Evolutionary conservation across 2,329 filamentous ascomycete species (phyloP).

Genomic region (Teratosphaeria zuluensis): DNA sequence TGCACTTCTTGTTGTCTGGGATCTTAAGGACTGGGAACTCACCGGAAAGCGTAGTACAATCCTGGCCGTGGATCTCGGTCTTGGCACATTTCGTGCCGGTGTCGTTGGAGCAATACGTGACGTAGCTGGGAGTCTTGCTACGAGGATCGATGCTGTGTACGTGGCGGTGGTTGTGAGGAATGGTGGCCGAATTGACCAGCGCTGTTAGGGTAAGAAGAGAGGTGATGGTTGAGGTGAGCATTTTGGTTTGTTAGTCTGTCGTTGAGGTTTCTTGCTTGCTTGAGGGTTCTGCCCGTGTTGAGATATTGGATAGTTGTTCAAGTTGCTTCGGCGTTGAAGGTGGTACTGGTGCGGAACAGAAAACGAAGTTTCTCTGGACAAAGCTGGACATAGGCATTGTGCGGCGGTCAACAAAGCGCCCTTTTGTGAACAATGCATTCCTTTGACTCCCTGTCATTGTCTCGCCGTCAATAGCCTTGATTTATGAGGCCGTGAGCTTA

Average conservation of each 20-base stretch:
- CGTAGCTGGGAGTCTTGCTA: not conserved
- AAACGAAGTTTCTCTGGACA: not conserved
- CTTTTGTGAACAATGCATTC: not conserved
- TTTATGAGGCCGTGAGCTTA: no score
- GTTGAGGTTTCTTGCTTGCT: no score
- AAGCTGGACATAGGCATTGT: not conserved
- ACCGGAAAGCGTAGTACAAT: not conserved
- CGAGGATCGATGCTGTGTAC: not conserved
- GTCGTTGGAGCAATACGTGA: not conserved
- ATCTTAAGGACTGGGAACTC: not conserved
- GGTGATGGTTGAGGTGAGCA: not conserved
- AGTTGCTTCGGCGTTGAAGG: not conserved
- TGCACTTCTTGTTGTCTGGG: not conserved
- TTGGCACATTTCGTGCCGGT: not conserved
- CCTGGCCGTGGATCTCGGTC: not conserved
- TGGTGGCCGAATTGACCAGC: not conserved
- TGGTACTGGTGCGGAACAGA: not conserved
- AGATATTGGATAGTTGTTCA: no score
- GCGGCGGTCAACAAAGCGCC: not conserved
- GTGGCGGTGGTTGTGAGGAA: not conserved
- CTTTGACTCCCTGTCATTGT: not conserved
- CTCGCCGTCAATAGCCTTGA: not conserved
- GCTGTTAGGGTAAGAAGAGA: not conserved
- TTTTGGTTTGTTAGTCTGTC: not conserved
- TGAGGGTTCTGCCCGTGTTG: no score